Percentiles rank a stretch among this genome's conserved stretches.
These are phyloP conservation scores for Rhynchospora pubera DNA, from an alignment of 176 grass and related monocot genomes.

Conservation along the genomic window DNA sequence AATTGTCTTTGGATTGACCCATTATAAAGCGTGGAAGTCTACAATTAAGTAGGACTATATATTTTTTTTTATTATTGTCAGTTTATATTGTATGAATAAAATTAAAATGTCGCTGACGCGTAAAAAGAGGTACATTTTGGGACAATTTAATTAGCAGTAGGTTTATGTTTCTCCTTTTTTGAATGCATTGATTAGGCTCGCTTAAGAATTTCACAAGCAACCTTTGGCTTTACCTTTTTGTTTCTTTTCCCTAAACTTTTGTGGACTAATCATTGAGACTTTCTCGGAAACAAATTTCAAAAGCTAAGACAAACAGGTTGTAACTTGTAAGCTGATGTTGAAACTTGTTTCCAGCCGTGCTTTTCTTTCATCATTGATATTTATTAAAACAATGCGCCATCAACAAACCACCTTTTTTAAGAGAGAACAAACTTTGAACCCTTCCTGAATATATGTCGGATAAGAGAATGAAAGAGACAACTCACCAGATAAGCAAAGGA, in stretches of 20 bases:
- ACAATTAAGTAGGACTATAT: too few species aligned
- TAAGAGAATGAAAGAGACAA: conserved; percentile 15
- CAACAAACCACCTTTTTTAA: not conserved
- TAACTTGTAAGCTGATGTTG: not conserved
- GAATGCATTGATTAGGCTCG: not conserved
- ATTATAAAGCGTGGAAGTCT: too few species aligned
- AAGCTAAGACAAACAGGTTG: not conserved
- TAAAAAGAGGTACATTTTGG: not conserved
- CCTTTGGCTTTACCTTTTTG: too few species aligned
- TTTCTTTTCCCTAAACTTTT: conserved; percentile 6
- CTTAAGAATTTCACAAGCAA: not conserved
- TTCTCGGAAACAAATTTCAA: not conserved
- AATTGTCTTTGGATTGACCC: too few species aligned
- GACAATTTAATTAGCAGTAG: not conserved
- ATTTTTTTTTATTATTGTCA: too few species aligned
- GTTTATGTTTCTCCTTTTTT: not conserved
- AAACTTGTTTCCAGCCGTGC: not conserved
- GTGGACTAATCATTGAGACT: conserved; percentile 14
- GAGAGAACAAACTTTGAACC: not conserved
- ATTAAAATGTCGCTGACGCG: too few species aligned
- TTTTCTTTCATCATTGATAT: not conserved
- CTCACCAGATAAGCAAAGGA: conserved; percentile 13
- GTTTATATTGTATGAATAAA: too few species aligned
- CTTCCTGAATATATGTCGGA: not conserved
- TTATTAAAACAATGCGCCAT: not conserved